Base-by-base conservation (phyloP, 371 early-diverging fungal genomes). In the Mucor irregularis region DNA sequence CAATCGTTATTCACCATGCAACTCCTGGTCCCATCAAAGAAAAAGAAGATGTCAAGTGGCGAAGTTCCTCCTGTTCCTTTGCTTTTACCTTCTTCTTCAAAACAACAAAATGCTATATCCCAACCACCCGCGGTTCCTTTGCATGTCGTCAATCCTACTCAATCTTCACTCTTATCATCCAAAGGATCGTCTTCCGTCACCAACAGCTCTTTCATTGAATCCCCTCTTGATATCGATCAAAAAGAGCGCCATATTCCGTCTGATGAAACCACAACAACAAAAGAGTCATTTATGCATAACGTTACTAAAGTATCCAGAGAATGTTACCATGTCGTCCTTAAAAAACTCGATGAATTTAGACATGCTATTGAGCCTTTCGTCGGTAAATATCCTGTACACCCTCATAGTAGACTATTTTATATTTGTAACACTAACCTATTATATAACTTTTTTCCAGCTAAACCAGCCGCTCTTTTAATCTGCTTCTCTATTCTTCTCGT, bases 1-100 rank as follows among this genome's bases (percentile, higher is more conserved):
- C 82, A 82, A 46, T 69, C 69, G 33, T 61, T 76, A 7, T 64
- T 80, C 47, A 71, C 76, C 1, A 69, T 66, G 47, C 67, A 66
- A n/a, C 21, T 66, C 0, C 13, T 66, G 21, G 25, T 26, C 1
- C 42, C 47, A 24, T 14, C 33, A 35, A 35, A 45, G 31, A 8
- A 11, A 30, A 57, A 26, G 34, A 45, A 56, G 19, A 37, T 42
- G 14, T 30, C 49, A 3, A 29, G 30, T 28, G 28, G 39, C 14
- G 40, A 38, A 1, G 49, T 55, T 10, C 61, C 61, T 24, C 47
- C 49, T 4, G 55, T 61, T 26, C 61, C 61, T 22, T 31, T 54
- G n/a, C 24, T 61, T 11, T 29, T 61, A 14, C 46, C 62, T 16
- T 61, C 62, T n/a, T 39, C 43, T 19, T 22, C 21, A 11, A 14